These are phyloP conservation scores for Anastatica hierochuntica DNA, from an alignment of 345 rosid species.

Conservation along the genomic window DNA sequence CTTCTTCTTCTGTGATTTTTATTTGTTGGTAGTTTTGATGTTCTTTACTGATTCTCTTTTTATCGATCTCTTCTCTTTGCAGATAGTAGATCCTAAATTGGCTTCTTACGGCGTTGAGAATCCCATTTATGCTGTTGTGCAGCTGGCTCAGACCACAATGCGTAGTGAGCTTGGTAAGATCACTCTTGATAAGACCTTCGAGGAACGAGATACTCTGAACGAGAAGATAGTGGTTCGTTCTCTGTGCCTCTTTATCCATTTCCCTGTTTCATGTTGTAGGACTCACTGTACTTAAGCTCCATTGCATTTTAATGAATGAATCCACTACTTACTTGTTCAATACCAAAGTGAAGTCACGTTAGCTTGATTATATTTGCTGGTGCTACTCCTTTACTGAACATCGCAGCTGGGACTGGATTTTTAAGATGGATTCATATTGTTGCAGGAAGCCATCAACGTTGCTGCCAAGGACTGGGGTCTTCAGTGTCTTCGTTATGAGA, in stretches of 20 bases:
- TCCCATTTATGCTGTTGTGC: constrained; percentile 87
- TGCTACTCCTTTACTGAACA: neutral
- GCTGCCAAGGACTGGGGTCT: constrained; percentile 96
- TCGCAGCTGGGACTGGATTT: constrained; percentile 7
- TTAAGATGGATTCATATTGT: constrained; percentile 1
- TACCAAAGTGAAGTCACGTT: neutral
- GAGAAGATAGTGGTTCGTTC: constrained; percentile 85
- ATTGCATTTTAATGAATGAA: neutral
- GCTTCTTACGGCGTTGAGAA: constrained; percentile 97
- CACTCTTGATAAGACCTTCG: constrained; percentile 94
- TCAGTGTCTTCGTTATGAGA: constrained; percentile 91
- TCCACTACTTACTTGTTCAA: neutral
- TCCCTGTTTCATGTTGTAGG: neutral
- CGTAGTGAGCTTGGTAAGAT: constrained; percentile 98
- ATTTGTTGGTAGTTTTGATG: neutral
- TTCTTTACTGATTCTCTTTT: too few species aligned
- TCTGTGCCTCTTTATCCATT: neutral
- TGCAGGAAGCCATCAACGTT: constrained; percentile 83
- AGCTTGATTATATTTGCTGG: neutral
- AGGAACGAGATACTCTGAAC: constrained; percentile 87
- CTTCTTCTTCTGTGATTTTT: neutral
- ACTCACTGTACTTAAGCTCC: neutral
- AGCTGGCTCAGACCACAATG: constrained; percentile 98
- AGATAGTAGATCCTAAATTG: constrained; percentile 85
- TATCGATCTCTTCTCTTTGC: neutral